Percentiles rank a stretch among this genome's conserved stretches.
phyloP scores from a whole-genome alignment of 177 flowering plant species.

The Vitis hybrid region DNA sequence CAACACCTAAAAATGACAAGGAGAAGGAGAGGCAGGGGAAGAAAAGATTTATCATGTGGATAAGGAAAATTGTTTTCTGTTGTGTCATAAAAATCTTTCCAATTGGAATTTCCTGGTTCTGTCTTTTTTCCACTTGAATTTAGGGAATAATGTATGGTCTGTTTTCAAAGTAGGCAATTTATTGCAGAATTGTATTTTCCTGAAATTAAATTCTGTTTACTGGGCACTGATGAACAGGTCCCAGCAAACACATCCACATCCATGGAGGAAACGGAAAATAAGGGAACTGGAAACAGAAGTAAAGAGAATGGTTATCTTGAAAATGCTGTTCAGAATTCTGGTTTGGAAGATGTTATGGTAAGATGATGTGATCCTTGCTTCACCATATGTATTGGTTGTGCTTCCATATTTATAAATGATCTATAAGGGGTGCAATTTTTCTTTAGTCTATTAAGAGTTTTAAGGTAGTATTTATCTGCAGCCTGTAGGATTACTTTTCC shows the following conservation, averaged over 20 bases:
- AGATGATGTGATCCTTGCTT: not conserved
- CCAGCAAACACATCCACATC: not conserved
- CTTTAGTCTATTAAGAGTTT: too few relatives aligned
- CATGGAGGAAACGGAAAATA: conserved; percentile 23
- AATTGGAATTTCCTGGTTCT: not conserved
- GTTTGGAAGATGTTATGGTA: conserved; percentile 14
- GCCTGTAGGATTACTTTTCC: not conserved
- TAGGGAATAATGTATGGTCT: not conserved
- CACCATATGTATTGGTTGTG: not conserved
- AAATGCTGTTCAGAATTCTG: conserved; percentile 13
- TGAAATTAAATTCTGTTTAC: not conserved
- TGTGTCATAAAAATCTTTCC: not conserved
- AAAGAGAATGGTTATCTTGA: conserved; percentile 21
- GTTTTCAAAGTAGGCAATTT: not conserved
- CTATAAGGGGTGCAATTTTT: not conserved
- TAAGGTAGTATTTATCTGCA: not conserved
- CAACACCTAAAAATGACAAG: too few relatives aligned
- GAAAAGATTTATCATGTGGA: too few relatives aligned
- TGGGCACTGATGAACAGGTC: conserved; percentile 19
- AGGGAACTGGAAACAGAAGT: conserved; percentile 12
- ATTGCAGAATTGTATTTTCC: not conserved
- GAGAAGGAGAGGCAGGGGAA: too few relatives aligned
- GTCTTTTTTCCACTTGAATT: not conserved
- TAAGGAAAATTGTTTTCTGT: too few relatives aligned
- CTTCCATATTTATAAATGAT: not conserved